Base-by-base conservation (phyloP, 2,329 filamentous ascomycete genomes). In the Scopulariopsis brevicaulis region DNA sequence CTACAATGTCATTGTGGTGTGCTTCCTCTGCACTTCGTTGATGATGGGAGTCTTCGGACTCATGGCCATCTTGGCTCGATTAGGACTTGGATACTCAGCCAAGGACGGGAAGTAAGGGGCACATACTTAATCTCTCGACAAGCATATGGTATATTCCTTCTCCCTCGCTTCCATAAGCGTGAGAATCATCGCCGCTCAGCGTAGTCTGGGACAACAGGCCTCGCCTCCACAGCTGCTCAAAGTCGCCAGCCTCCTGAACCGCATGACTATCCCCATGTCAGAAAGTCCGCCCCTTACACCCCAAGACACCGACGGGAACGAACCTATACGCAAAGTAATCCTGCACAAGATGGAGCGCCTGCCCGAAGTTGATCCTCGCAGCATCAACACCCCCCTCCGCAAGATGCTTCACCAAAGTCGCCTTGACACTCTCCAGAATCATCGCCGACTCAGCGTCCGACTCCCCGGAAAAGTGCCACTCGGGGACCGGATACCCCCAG, bases 261-360 rank as follows among this genome's bases (percentile, higher is more conserved):
- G 46, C n/a, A 24, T 50, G 6, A 24, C 46, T 32, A 32, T 50
- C 7, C 28, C 18, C 34, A 6, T 12, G 20, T 40, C 18, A 54
- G 53, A 24, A 22, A 40, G 14, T 12, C 22, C 18, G 20, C 4
- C 22, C n/a, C 10, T 20, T 15, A 35, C n/a, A 40, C 53, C 5
- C 18, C 32, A 10, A 20, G 2, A 15, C 34, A 40, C 34, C n/a
- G n/a, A 28, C 12, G 37, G 18, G 24, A 7, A 59, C 61, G 54
- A 32, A 62, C 61, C 56, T 59, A 43, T 62, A 59, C 11, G 58
- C 58, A 32, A 59, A 60, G 28, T 61, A 60, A 37, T 62, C 61
- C 43, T 62, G 61, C 22, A 62, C 60, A 28, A 53, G 32, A 53
- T 61, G 61, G 32, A 62, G 32, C 12, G 57, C 60, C 50, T 61